These are phyloP conservation scores for Pseudogymnoascus sp. DNA, from an alignment of 2,329 filamentous ascomycete species.

Conservation along the genomic window DNA sequence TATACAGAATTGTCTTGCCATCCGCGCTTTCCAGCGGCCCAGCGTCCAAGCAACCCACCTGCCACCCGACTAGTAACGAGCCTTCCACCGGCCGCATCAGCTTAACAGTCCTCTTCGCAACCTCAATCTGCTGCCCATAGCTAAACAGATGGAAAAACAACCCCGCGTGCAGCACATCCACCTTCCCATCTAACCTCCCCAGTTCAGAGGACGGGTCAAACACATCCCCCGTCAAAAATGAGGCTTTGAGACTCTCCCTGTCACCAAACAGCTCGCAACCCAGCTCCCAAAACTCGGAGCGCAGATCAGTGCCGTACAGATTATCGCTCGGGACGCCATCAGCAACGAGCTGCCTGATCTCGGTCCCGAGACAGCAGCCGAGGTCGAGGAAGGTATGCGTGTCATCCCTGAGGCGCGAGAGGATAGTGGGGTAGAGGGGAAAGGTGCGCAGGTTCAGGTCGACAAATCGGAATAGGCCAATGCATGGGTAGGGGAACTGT, in stretches of 20 bases:
- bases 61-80: conserved; percentile 32
- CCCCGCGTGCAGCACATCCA: conserved; percentile 34
- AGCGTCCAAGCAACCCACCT: conserved; percentile 23
- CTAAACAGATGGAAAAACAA: conserved; percentile 38
- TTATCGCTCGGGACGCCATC: conserved; percentile 29
- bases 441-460: conserved; percentile 14
- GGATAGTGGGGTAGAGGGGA: conserved; percentile 13
- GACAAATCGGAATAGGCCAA: conserved; percentile 19
- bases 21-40: background rate
- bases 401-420: conserved; percentile 13
- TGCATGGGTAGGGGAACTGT: conserved; percentile 18
- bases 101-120: conserved; percentile 21
- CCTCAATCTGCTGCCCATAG: conserved; percentile 31
- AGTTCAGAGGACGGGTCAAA: conserved; percentile 25
- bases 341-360: conserved; percentile 30
- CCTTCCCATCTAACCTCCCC: conserved; percentile 29
- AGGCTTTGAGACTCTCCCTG: conserved; percentile 22
- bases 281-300: conserved; percentile 28
- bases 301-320: conserved; percentile 26
- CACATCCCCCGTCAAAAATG: conserved; percentile 29
- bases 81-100: conserved; percentile 21
- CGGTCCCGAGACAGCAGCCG: conserved; percentile 33
- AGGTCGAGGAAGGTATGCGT: conserved; percentile 29
- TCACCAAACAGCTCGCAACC: conserved; percentile 33
- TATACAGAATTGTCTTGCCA: background rate